Conservation (phyloP, 2,329 filamentous ascomycete species). For the Aspergillus amoenus region DNA sequence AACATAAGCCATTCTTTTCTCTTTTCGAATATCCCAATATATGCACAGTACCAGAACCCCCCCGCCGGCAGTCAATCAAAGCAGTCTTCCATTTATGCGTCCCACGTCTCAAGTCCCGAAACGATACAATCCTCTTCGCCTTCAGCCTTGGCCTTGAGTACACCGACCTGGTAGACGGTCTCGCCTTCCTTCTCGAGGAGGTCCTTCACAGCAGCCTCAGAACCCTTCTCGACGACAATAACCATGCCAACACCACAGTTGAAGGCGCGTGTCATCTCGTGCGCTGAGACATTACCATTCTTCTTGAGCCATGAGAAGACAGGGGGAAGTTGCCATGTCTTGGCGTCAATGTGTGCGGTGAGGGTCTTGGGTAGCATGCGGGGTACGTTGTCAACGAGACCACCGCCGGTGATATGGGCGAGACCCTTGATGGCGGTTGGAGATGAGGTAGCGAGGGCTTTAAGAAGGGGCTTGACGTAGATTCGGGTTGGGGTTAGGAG, state of each 20-base stretch:
- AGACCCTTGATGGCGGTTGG: slow-evolving; percentile 76
- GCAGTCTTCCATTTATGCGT: neutral
- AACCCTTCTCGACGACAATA: slow-evolving; percentile 68
- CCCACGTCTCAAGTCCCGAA: slow-evolving; percentile 56
- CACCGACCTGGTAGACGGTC: slow-evolving; percentile 73
- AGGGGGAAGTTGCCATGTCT: slow-evolving; percentile 70
- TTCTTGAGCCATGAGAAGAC: slow-evolving; percentile 87
- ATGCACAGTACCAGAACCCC: neutral
- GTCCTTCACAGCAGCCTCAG: slow-evolving; percentile 60
- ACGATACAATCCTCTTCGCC: slow-evolving; percentile 62
- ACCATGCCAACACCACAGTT: slow-evolving; percentile 97
- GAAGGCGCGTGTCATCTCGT: slow-evolving; percentile 89
- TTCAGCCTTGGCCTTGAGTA: slow-evolving; percentile 59
- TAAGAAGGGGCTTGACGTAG: slow-evolving; percentile 81
- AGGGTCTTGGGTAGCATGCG: slow-evolving; percentile 82
- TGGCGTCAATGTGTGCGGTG: slow-evolving; percentile 76
- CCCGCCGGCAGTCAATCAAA: neutral
- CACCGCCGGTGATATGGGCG: slow-evolving; percentile 95
- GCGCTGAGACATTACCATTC: slow-evolving; percentile 64
- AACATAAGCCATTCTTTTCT: slow-evolving; percentile 3
- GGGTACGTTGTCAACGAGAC: slow-evolving; percentile 89
- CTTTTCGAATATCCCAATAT: neutral
- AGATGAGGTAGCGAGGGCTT: slow-evolving; percentile 57
- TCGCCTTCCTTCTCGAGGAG: slow-evolving; percentile 69
- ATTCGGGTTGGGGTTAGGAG: slow-evolving; percentile 89